Evolutionary conservation across 2,329 filamentous ascomycete genomes (phyloP).

Genomic region (Metarhizium brunneum): DNA sequence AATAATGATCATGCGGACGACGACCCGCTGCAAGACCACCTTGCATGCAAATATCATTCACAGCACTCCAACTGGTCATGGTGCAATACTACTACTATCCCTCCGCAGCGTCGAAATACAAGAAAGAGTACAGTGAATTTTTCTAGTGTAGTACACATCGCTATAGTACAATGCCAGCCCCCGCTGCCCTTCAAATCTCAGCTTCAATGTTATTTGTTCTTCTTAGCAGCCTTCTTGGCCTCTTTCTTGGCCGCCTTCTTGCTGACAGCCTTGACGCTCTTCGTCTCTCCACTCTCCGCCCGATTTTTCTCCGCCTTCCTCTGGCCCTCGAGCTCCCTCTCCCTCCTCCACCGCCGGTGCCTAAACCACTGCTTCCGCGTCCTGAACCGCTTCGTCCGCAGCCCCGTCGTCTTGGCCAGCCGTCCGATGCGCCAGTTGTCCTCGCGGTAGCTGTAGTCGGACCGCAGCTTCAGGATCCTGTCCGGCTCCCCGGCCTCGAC

Average conservation of each 20-base stretch:
- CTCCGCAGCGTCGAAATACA: neutral
- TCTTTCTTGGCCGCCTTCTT: constrained; percentile 28
- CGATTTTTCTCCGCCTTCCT: constrained; percentile 26
- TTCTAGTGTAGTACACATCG: neutral
- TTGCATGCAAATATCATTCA: neutral
- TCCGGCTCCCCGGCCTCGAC: constrained; percentile 31
- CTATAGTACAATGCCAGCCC: neutral
- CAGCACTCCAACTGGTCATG: neutral
- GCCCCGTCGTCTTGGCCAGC: constrained; percentile 41
- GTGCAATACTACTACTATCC: neutral
- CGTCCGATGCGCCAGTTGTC: constrained; percentile 51
- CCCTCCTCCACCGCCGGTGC: constrained; percentile 31
- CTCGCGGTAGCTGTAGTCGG: constrained; percentile 51
- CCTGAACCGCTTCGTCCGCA: constrained; percentile 38
- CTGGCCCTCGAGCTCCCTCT: constrained; percentile 32
- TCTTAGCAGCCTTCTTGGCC: constrained; percentile 26
- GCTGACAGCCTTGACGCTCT: constrained; percentile 19
- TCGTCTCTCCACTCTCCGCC: constrained; percentile 21
- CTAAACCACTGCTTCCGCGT: constrained; percentile 42
- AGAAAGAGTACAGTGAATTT: neutral
- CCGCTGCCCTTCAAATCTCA: neutral
- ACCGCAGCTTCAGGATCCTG: constrained; percentile 39
- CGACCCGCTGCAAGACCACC: no score
- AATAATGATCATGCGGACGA: no score
- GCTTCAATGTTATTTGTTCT: constrained; percentile 16